These are phyloP conservation scores for Pseudocercospora eumusae DNA, from an alignment of 2,329 filamentous ascomycete species.

Conservation along the genomic window DNA sequence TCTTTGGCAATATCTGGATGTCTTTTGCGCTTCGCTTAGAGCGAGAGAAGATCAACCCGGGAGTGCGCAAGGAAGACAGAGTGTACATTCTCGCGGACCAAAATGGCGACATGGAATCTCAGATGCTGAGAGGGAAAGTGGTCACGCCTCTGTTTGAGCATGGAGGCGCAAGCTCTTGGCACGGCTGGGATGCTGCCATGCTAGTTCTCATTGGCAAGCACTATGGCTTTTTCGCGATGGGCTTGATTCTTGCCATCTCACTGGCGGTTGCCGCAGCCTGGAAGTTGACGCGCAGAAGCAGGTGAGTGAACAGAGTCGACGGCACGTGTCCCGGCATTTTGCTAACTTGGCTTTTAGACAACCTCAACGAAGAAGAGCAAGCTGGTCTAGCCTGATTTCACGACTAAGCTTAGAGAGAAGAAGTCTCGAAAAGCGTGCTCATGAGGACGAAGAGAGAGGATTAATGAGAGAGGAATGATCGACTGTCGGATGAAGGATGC, in stretches of 20 bases:
- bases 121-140: constrained; percentile 35
- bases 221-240: constrained; percentile 25
- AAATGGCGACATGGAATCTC: constrained; percentile 28
- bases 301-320: background rate
- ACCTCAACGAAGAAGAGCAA: constrained; percentile 11
- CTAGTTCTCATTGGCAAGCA: constrained; percentile 32
- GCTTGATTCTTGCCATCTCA: background rate
- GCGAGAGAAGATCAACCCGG: background rate
- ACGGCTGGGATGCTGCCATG: constrained; percentile 33
- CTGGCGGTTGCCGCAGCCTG: constrained; percentile 12
- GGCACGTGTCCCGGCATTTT: background rate
- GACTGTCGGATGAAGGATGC: background rate
- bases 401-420: constrained; percentile 11
- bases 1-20: constrained; percentile 36
- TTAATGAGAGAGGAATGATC: constrained; percentile 24
- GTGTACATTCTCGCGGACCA: constrained; percentile 35
- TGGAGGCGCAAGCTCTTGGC: constrained; percentile 36
- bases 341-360: background rate
- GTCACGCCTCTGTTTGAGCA: constrained; percentile 35
- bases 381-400: constrained; percentile 15
- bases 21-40: constrained; percentile 23
- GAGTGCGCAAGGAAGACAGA: constrained; percentile 20
- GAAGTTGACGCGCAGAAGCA: constrained; percentile 10
- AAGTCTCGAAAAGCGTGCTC: constrained; percentile 16
- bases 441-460: constrained; percentile 20